Evolutionary conservation across 139 green algal genomes (phyloP), one percentile per base, ranked within the genome.

Genomic region (Chlorella vulgaris): DNA sequence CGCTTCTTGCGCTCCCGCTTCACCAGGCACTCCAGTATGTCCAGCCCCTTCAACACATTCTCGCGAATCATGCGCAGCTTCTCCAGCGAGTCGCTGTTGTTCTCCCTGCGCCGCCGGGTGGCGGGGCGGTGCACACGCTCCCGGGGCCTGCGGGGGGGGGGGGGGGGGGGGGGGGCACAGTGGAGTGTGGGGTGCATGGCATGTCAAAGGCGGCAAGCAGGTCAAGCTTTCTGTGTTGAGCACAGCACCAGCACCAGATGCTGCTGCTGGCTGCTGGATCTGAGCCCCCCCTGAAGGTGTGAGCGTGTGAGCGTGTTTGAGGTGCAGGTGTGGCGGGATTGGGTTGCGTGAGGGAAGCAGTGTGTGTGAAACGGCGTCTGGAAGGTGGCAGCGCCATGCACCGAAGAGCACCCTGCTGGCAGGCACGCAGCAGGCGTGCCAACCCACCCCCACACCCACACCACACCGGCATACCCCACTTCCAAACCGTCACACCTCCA

Each of bases 61-160:
- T 91, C 84, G 29, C 82, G 80, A 15, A 97, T 89, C 68, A 84
- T 84, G n/a, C 89, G 73, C 88, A 97, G 76, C 89, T 96, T 96
- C 13, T 97, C 92, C 75, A 96, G 73, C 38, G 86, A 90, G 74
- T 96, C 92, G 18, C 90, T 82, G 63, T 92, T 94, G 82, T 95
- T 95, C 75, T 96, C 92, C 13, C 93, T 85, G 42, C 93, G 88
- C 24, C 95, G 85, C 40, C 96, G 90, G 29, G 96, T 98, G 87
- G 97, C 92, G 21, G 96, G 96, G 47, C 95, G 85, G 86, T 98
- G 91, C 21, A 91, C 85, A 76, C 92, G 94, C 85, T 98, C 96
- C 0, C 96, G 91, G 33, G 93, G 90, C 86, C 93, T 94, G 84
- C 67, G 78, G 74, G 39, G 35, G 22, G 10, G 55, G 13, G 47